Evolutionary conservation across 2,329 filamentous ascomycete species (phyloP).

Genomic region (Aspergillus sp.): DNA sequence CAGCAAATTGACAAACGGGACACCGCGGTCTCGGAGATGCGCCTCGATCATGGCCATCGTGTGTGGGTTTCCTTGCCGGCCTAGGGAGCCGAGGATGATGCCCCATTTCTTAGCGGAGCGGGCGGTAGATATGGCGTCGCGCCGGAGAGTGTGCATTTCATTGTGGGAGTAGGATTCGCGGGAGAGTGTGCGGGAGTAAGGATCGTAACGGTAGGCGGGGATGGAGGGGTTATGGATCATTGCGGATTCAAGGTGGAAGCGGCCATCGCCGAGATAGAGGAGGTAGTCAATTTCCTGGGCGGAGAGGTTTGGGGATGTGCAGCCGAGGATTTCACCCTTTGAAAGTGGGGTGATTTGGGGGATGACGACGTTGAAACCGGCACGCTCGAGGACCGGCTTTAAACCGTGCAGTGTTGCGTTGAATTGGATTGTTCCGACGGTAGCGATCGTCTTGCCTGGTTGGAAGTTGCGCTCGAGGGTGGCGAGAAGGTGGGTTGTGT

Average conservation of each 20-base stretch:
- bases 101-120: slow-evolving; percentile 85
- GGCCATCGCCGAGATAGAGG: slow-evolving; percentile 85
- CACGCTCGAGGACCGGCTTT: slow-evolving; percentile 71
- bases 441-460: slow-evolving; percentile 79
- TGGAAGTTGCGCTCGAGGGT: slow-evolving; percentile 88
- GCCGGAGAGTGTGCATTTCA: slow-evolving; percentile 81
- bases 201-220: slow-evolving; percentile 93
- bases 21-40: slow-evolving; percentile 67
- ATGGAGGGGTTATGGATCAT: slow-evolving; percentile 97
- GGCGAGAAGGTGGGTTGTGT: slow-evolving; percentile 80
- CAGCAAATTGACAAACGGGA: slow-evolving; percentile 80
- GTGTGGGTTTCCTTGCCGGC: slow-evolving; percentile 92
- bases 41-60: slow-evolving; percentile 85
- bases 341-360: slow-evolving; percentile 91
- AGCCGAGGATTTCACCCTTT: slow-evolving; percentile 96
- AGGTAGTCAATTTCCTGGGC: slow-evolving; percentile 69
- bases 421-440: slow-evolving; percentile 98
- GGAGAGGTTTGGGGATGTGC: slow-evolving; percentile 78
- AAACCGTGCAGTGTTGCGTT: slow-evolving; percentile 94
- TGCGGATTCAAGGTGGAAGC: slow-evolving; percentile 95
- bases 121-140: slow-evolving; percentile 73
- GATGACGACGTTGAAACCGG: slow-evolving; percentile 81
- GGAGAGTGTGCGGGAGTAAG: slow-evolving; percentile 88
- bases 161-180: slow-evolving; percentile 89
- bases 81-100: slow-evolving; percentile 86